A percentile compares a stretch with the other conserved stretches of the same genome.
These are phyloP conservation scores for Trichophyton schoenleinii DNA, from an alignment of 2,329 filamentous ascomycete species.

Conservation along the genomic window DNA sequence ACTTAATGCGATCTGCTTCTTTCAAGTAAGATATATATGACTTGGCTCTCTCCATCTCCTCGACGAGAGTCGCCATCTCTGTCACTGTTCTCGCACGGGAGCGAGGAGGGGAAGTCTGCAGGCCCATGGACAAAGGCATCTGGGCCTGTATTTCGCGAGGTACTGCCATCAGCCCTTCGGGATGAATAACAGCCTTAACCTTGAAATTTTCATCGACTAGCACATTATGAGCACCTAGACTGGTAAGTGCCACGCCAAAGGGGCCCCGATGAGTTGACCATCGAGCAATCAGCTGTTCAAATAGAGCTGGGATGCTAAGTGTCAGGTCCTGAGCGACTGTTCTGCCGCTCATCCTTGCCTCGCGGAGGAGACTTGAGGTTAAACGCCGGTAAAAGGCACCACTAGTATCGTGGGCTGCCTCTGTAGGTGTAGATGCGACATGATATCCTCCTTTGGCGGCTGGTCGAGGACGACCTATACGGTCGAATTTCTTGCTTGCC, in stretches of 20 bases:
- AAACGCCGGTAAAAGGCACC: neutral
- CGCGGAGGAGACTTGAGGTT: neutral
- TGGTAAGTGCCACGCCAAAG: constrained; percentile 9
- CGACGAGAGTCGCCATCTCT: neutral
- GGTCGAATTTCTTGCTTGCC: constrained; percentile 5
- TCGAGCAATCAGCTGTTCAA: neutral
- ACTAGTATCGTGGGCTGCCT: neutral
- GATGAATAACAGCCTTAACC: constrained; percentile 12
- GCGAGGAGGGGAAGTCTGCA: neutral
- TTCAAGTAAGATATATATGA: neutral
- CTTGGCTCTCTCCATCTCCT: neutral
- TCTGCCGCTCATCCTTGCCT: neutral
- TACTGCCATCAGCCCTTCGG: constrained; percentile 11
- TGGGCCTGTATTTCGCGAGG: constrained; percentile 6
- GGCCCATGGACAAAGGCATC: neutral
- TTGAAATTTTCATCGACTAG: constrained; percentile 12
- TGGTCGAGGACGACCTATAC: neutral
- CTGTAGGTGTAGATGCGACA: too few relatives aligned
- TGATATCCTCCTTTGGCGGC: neutral
- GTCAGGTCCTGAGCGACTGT: neutral
- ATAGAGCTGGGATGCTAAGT: constrained; percentile 7
- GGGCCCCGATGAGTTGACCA: constrained; percentile 4
- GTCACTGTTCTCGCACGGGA: neutral
- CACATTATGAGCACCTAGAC: constrained; percentile 13
- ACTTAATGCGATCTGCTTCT: neutral